Base-by-base conservation (phyloP, 345 rosid species). In the Pseudoturritis turrita region DNA sequence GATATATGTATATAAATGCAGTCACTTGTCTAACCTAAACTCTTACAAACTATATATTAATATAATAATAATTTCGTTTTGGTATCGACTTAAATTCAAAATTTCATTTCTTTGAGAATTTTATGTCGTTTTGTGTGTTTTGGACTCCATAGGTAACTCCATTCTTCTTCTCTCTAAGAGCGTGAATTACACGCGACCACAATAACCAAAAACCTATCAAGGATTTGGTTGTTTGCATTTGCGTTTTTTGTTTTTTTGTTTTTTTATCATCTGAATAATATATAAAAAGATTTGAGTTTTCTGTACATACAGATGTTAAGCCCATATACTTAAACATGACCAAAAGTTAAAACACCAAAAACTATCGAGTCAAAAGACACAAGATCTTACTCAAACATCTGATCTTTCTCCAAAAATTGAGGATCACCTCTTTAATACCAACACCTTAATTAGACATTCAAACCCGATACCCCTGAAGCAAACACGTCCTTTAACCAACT, bases 1-100 rank as follows among this genome's bases (percentile, higher is more conserved):
- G n/a, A 54, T 53, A 28, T 72, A 41, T 52, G 70, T 75, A 75
- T 70, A 18, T 71, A 71, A 31, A 64, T 77, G 76, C 72, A 64
- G 72, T 77, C 80, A 71, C 72, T 70, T 64, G 67, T 71, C 72
- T 70, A 77, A 77, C 80, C 80, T 77, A 77, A 77, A 71, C 80
- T 71, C 72, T 71, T 58, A 65, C 68, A 71, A 36, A 47, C 23
- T 31, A 29, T 29, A 18, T 62, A 47, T 55, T 54, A 12, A 46
- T 55, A 23, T 54, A 33, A 33, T 69, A 33, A 33, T 33, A 8
- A 74, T 12, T 61, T 70, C 39, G 50, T 70, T 49, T 77, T 62
- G 61, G 75, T 69, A 37, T 68, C 71, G 51, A 44, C 65, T 61
- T 53, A 18, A 70, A 62, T 76, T 70, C 70, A 55, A 52, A n/a